phyloP scores from a whole-genome alignment of 495 filamentous ascomycete genomes.

The Aspergillus avenaceus region DNA sequence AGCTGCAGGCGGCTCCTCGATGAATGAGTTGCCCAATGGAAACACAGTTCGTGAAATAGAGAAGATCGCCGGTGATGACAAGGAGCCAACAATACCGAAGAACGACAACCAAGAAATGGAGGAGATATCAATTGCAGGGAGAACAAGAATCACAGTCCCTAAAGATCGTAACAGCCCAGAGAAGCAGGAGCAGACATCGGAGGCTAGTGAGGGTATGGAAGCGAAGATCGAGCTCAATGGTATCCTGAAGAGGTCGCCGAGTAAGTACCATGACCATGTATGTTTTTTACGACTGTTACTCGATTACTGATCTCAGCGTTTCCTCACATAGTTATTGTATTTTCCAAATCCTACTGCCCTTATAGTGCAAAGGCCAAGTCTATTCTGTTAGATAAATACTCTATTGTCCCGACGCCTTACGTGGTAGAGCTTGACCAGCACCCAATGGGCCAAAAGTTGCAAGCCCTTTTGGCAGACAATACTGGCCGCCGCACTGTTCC shows the following conservation, averaged over 20 bases:
- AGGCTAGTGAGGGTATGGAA: slow-evolving; percentile 28
- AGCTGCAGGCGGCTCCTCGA: slow-evolving; percentile 28
- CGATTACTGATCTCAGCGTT: slow-evolving; percentile 13
- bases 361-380: slow-evolving; percentile 77
- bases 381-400: slow-evolving; percentile 76
- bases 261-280: slow-evolving; percentile 48
- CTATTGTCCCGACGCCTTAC: slow-evolving; percentile 74
- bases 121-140: slow-evolving; percentile 59
- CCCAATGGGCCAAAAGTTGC: slow-evolving; percentile 64
- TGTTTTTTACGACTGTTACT: not conserved
- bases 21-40: slow-evolving; percentile 29
- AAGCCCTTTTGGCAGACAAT: slow-evolving; percentile 59
- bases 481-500: slow-evolving; percentile 86
- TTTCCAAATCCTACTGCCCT: slow-evolving; percentile 91
- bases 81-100: slow-evolving; percentile 36
- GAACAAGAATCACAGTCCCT: slow-evolving; percentile 56
- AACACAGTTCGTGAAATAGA: slow-evolving; percentile 34
- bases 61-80: slow-evolving; percentile 49
- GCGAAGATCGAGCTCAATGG: slow-evolving; percentile 58
- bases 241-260: slow-evolving; percentile 77
- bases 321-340: slow-evolving; percentile 69
- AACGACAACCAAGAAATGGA: slow-evolving; percentile 26
- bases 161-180: slow-evolving; percentile 32
- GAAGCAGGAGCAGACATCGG: slow-evolving; percentile 18
- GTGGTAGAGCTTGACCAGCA: slow-evolving; percentile 91